Conservation (phyloP, 2,329 filamentous ascomycete genomes). For the Arachnopeziza araneosa region DNA sequence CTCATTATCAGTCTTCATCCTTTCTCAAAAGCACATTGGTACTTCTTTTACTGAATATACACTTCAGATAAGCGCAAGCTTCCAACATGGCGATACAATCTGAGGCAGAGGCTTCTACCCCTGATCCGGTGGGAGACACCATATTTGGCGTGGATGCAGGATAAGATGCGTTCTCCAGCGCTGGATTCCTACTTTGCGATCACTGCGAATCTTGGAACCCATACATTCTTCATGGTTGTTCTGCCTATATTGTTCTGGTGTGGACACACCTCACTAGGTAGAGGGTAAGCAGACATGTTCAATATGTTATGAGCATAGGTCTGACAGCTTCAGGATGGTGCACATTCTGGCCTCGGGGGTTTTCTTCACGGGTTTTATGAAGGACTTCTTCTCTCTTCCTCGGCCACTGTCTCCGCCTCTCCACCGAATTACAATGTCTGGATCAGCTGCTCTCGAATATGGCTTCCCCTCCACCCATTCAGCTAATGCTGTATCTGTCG, state of each 20-base stretch:
- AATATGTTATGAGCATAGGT: slow-evolving; percentile 18
- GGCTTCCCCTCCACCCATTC: slow-evolving; percentile 97
- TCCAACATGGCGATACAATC: slow-evolving; percentile 79
- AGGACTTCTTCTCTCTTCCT: slow-evolving; percentile 89
- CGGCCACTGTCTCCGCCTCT: slow-evolving; percentile 87
- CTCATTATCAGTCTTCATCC: neutral
- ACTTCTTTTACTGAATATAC: neutral
- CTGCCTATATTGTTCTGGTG: slow-evolving; percentile 97
- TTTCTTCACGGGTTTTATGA: slow-evolving; percentile 87
- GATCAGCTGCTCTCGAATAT: slow-evolving; percentile 90
- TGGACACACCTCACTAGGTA: slow-evolving; percentile 76
- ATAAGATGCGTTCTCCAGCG: slow-evolving; percentile 69
- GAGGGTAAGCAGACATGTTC: slow-evolving; percentile 59
- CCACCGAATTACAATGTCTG: slow-evolving; percentile 94
- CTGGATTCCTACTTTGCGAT: slow-evolving; percentile 97
- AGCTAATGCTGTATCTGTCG: slow-evolving; percentile 92
- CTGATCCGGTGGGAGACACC: slow-evolving; percentile 93
- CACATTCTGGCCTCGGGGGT: slow-evolving; percentile 75
- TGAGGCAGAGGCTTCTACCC: slow-evolving; percentile 78
- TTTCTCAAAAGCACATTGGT: neutral
- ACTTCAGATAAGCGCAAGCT: slow-evolving; percentile 71
- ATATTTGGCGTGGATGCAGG: slow-evolving; percentile 83
- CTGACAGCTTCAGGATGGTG: slow-evolving; percentile 47
- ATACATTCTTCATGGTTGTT: slow-evolving; percentile 98
- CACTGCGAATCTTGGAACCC: slow-evolving; percentile 91